Evolutionary conservation across 2,329 filamentous ascomycete genomes (phyloP).

Genomic region (Fusarium abutilonis): DNA sequence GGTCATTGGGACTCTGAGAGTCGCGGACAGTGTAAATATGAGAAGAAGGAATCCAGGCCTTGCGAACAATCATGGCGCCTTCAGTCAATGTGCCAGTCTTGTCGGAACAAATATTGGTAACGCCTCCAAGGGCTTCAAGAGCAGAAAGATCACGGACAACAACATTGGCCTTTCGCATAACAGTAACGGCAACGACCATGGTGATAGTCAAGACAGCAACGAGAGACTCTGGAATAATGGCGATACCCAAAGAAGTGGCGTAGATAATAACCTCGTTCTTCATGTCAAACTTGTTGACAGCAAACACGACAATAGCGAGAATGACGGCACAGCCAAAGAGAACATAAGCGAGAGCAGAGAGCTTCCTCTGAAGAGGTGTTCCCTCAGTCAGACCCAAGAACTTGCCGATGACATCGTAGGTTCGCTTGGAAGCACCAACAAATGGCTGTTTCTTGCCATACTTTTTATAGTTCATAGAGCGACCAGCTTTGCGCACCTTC

Average conservation of each 20-base stretch:
- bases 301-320: slow-evolving; percentile 67
- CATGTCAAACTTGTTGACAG: slow-evolving; percentile 63
- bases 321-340: slow-evolving; percentile 76
- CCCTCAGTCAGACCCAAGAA: slow-evolving; percentile 72
- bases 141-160: slow-evolving; percentile 73
- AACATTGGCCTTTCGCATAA: slow-evolving; percentile 72
- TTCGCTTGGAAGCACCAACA: slow-evolving; percentile 58
- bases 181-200: slow-evolving; percentile 72
- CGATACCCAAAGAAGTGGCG: slow-evolving; percentile 67
- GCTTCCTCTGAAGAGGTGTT: slow-evolving; percentile 80
- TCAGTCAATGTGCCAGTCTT: slow-evolving; percentile 77
- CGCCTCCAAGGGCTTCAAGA: slow-evolving; percentile 74
- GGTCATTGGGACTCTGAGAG: slow-evolving; percentile 69
- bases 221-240: slow-evolving; percentile 71
- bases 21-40: slow-evolving; percentile 69
- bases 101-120: slow-evolving; percentile 78
- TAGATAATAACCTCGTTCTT: slow-evolving; percentile 66
- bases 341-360: slow-evolving; percentile 79
- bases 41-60: slow-evolving; percentile 70
- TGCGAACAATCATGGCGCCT: slow-evolving; percentile 75
- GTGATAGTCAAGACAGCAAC: slow-evolving; percentile 77
- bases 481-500: slow-evolving; percentile 64
- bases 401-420: slow-evolving; percentile 62
- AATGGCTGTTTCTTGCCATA: slow-evolving; percentile 62
- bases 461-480: slow-evolving; percentile 64